These are phyloP conservation scores for Mortierella claussenii DNA, from an alignment of 192 early-diverging fungal genomes.

Conservation along the genomic window DNA sequence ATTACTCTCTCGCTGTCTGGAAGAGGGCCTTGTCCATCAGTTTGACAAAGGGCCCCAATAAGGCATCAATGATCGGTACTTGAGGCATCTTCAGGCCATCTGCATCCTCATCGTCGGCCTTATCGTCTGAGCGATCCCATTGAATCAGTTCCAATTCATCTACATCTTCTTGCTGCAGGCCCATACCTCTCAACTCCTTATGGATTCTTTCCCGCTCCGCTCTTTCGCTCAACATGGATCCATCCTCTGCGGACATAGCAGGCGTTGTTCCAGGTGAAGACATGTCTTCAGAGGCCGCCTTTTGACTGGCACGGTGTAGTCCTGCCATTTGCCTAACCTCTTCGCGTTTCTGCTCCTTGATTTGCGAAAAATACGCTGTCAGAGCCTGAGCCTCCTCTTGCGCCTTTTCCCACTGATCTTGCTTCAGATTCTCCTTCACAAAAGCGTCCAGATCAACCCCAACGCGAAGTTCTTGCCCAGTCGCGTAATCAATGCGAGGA, in stretches of 20 bases:
- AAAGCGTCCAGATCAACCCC: slow-evolving; percentile 39
- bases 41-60: slow-evolving; percentile 14
- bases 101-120: slow-evolving; percentile 12
- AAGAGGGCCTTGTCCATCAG: slow-evolving; percentile 35
- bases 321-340: slow-evolving; percentile 42
- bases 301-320: slow-evolving; percentile 13
- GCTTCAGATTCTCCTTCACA: slow-evolving; percentile 35
- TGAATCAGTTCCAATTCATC: slow-evolving; percentile 58
- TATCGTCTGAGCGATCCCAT: slow-evolving; percentile 13
- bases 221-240: neutral
- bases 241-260: neutral
- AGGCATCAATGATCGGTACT: slow-evolving; percentile 32
- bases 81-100: slow-evolving; percentile 20
- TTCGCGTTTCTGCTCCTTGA: slow-evolving; percentile 49
- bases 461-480: slow-evolving; percentile 20
- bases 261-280: neutral
- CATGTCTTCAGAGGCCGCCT: neutral
- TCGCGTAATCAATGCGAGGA: slow-evolving; percentile 41
- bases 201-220: slow-evolving; percentile 10
- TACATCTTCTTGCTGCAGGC: slow-evolving; percentile 53
- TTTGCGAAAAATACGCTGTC: slow-evolving; percentile 16
- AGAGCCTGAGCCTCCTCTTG: slow-evolving; percentile 41
- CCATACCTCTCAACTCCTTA: slow-evolving; percentile 26
- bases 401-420: slow-evolving; percentile 31
- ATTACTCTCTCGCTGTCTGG: slow-evolving; percentile 36